Evolutionary conservation across 2,329 filamentous ascomycete genomes (phyloP), one percentile per base, ranked within the genome.

Genomic region (Pseudocercospora fuligena): DNA sequence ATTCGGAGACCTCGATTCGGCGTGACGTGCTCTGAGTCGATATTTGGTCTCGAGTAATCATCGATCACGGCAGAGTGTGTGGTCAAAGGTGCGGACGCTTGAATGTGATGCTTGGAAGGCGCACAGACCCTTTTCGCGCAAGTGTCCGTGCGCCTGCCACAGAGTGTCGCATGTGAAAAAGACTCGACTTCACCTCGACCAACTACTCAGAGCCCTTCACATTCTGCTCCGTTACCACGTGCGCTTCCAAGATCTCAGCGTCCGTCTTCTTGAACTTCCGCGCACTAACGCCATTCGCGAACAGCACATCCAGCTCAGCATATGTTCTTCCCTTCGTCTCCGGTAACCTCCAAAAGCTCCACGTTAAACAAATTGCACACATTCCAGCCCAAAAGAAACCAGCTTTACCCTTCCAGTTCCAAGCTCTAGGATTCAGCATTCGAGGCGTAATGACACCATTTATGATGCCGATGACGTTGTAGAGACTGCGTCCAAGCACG

Each of bases 261-360:
- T 63, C 60, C 5, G 73, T 72, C 8, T 21, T 60, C 49, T 68
- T 70, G 58, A 75, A 84, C 67, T 81, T 80, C 69, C 82, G 76
- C 2, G 83, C 81, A 43, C 78, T 74, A n/a, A 82, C 73, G 12
- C 73, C 70, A n/a, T 78, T 75, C 70, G 85, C 84, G 70, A 88
- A 88, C 70, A 88, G 75, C 16, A 83, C 76, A 61, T 88, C 86
- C 2, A 88, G 79, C 75, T 88, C 86, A 51, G 82, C 84, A 61
- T 85, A 83, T 0, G 84, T 85, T 53, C 83, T 80, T 6, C 82
- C 85, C 64, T 82, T 83, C 16, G 86, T 85, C 78, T 88, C 87
- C 3, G 85, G 85, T 5, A 86, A 78, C 19, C 82, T 83, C 72
- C 84, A 85, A 66, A 79, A 85, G 0, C 84, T 83, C 81, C 86